Percentiles rank a stretch among this genome's conserved stretches.
Evolutionary conservation across 2,329 filamentous ascomycete species (phyloP).

Genomic region (Thyridium curvatum): DNA sequence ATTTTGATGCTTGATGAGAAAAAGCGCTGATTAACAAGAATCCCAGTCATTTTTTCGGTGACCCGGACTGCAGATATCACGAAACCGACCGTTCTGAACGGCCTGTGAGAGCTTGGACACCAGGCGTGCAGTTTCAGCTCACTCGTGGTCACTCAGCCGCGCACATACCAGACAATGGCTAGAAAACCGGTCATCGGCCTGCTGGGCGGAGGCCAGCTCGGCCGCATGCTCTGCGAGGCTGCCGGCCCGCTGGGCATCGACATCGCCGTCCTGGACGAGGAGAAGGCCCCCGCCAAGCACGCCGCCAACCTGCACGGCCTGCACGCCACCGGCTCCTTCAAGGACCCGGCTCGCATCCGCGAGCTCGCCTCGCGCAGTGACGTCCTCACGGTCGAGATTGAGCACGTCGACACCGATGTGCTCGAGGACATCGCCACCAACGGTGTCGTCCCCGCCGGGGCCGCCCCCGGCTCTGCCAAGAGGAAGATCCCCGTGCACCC

Average conservation of each 20-base stretch:
- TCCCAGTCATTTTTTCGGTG: too few relatives aligned
- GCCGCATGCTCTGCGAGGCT: slow-evolving; percentile 90
- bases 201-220: slow-evolving; percentile 66
- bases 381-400: slow-evolving; percentile 87
- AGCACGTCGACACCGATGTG: slow-evolving; percentile 87
- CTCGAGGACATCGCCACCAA: slow-evolving; percentile 72
- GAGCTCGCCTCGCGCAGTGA: slow-evolving; percentile 72
- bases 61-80: too few relatives aligned
- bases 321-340: slow-evolving; percentile 84
- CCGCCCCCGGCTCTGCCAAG: slow-evolving; percentile 27
- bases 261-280: slow-evolving; percentile 72
- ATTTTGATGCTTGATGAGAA: too few relatives aligned
- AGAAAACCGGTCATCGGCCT: slow-evolving; percentile 40
- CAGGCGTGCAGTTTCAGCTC: too few relatives aligned
- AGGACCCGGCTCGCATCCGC: slow-evolving; percentile 70
- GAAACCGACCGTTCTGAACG: too few relatives aligned
- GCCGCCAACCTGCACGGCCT: slow-evolving; percentile 62
- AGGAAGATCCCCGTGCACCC: slow-evolving; percentile 64
- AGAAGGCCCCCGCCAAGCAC: slow-evolving; percentile 76
- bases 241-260: slow-evolving; percentile 68
- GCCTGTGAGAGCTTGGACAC: too few relatives aligned
- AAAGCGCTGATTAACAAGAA: too few relatives aligned
- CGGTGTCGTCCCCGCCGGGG: slow-evolving; percentile 47
- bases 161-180: too few relatives aligned
- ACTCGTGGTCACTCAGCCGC: too few relatives aligned